Percentiles rank a stretch among this genome's conserved stretches.
phyloP scores from a whole-genome alignment of 768 basidiomycete species.

The Favolaschia claudopus region DNA sequence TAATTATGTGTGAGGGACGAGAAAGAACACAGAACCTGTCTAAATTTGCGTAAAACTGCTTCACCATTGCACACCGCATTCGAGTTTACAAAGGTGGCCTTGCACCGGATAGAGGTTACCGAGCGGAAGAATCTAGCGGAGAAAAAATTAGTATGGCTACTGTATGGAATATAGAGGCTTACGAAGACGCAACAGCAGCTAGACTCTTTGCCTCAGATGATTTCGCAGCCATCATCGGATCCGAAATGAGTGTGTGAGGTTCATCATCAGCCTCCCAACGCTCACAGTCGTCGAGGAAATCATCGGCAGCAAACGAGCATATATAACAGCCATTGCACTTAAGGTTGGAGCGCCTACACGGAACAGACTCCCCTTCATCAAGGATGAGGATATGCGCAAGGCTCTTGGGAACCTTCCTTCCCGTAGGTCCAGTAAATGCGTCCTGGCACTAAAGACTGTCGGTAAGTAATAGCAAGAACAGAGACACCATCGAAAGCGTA shows the following conservation, averaged over 20 bases:
- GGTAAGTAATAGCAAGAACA: no score
- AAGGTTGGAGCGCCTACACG: not conserved
- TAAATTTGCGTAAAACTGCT: not conserved
- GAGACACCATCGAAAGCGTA: no score
- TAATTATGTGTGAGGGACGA: no score
- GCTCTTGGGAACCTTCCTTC: not conserved
- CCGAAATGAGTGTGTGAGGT: not conserved
- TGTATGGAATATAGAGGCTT: no score
- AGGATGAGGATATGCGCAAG: not conserved
- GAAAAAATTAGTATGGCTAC: no score
- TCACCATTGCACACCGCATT: not conserved
- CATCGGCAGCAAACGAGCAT: not conserved
- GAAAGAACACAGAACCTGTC: not conserved
- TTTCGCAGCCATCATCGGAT: not conserved
- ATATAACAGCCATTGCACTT: not conserved
- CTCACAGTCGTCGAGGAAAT: not conserved
- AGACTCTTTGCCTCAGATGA: not conserved
- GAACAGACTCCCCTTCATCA: not conserved
- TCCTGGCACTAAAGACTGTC: not conserved
- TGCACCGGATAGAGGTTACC: not conserved
- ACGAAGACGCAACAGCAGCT: not conserved
- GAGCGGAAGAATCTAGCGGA: not conserved
- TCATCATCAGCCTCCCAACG: slow-evolving; percentile 3
- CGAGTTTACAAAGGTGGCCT: no score
- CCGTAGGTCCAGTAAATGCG: not conserved